Evolutionary conservation across 768 basidiomycete genomes (phyloP).

Genomic region (Serendipita sp.): DNA sequence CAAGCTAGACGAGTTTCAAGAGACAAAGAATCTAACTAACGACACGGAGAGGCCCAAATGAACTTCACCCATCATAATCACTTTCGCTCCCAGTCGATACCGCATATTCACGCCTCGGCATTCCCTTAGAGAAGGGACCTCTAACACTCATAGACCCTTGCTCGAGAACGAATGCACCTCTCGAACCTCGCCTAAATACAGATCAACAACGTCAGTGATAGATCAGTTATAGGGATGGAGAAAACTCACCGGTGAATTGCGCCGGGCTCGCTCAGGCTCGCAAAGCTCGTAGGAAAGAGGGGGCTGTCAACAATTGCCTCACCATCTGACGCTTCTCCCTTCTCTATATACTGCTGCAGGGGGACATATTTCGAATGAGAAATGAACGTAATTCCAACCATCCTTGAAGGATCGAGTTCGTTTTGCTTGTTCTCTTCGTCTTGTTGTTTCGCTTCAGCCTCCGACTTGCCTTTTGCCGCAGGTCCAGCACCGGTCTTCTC

Average conservation of each 20-base stretch:
- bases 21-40: too few relatives aligned
- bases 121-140: background rate
- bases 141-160: slow-evolving; percentile 4
- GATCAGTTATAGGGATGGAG: background rate
- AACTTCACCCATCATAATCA: background rate
- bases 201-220: background rate
- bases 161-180: background rate
- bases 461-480: slow-evolving; percentile 10
- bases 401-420: slow-evolving; percentile 3
- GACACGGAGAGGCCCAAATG: too few relatives aligned
- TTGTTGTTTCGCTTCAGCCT: slow-evolving; percentile 11
- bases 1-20: too few relatives aligned
- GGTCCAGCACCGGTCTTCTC: slow-evolving; percentile 13
- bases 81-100: slow-evolving; percentile 3
- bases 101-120: background rate
- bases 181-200: background rate
- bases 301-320: slow-evolving; percentile 60
- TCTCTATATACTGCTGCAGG: slow-evolving; percentile 17
- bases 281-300: slow-evolving; percentile 69
- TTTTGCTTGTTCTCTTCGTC: background rate
- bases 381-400: slow-evolving; percentile 19
- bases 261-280: slow-evolving; percentile 26
- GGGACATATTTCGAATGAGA: slow-evolving; percentile 12
- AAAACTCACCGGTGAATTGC: background rate
- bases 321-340: slow-evolving; percentile 23